These are phyloP conservation scores for Blastobotrys proliferans DNA, from an alignment of 1,139 yeast species.

Conservation along the genomic window DNA sequence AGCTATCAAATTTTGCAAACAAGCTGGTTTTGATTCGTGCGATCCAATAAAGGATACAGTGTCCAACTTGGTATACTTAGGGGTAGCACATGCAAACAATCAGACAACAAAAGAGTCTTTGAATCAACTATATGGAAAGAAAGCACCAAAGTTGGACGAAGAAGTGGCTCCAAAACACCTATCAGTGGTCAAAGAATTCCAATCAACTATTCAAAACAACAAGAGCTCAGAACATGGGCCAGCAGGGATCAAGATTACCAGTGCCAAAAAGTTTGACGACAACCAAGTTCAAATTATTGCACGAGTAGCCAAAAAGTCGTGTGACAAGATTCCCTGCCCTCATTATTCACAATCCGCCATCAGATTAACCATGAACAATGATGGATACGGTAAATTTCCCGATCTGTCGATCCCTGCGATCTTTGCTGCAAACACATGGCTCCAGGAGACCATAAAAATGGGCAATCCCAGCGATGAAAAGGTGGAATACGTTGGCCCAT, in stretches of 20 bases:
- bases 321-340: not conserved
- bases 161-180: conserved; percentile 2
- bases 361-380: not conserved
- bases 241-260: not conserved
- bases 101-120: not conserved
- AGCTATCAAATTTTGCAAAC: conserved; percentile 2
- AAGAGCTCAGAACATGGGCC: conserved; percentile 4
- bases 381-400: conserved; percentile 2
- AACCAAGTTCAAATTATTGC: conserved; percentile 4
- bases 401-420: conserved; percentile 6
- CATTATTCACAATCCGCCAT: not conserved
- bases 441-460: not conserved
- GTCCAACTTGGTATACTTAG: conserved; percentile 7
- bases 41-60: conserved; percentile 1
- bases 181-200: conserved; percentile 2
- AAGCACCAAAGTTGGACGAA: not conserved
- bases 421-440: conserved; percentile 5
- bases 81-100: conserved; percentile 5
- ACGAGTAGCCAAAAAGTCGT: not conserved
- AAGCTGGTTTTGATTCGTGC: conserved; percentile 6
- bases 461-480: conserved; percentile 3
- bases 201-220: not conserved
- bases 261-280: not conserved
- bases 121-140: not conserved
- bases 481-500: conserved; percentile 2